These are phyloP conservation scores for Gamsiella multidivaricata DNA, from an alignment of 192 early-diverging fungal species.

Conservation along the genomic window DNA sequence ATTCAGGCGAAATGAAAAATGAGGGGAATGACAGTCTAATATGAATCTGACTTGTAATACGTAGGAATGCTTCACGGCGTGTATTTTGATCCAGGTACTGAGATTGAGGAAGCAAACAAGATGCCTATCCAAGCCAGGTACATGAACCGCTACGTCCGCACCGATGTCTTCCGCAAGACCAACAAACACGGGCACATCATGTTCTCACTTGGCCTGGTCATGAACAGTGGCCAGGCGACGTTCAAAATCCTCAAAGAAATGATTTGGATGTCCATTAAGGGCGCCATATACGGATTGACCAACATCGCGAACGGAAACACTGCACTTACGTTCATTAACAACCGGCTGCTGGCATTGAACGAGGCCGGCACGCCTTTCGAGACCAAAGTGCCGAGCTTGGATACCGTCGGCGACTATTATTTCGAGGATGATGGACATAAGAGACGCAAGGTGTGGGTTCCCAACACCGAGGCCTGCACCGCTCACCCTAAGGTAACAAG, in stretches of 20 bases:
- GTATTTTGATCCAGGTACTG: constrained; percentile 20
- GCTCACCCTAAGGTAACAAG: constrained; percentile 46
- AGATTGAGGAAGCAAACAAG: not conserved
- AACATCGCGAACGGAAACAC: constrained; percentile 29
- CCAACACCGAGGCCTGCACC: constrained; percentile 14
- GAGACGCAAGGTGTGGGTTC: not conserved
- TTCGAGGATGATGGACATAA: constrained; percentile 22
- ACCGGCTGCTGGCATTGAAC: constrained; percentile 28
- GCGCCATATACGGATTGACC: constrained; percentile 7
- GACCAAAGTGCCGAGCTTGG: constrained; percentile 23
- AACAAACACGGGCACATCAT: constrained; percentile 15
- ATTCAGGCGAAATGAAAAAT: not conserved
- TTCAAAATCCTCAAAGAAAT: not conserved
- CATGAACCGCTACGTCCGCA: constrained; percentile 47
- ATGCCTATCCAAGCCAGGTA: constrained; percentile 22
- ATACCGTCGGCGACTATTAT: constrained; percentile 33
- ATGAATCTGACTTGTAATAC: not conserved
- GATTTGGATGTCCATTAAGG: constrained; percentile 15
- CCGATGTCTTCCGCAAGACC: constrained; percentile 22
- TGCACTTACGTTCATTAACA: constrained; percentile 17
- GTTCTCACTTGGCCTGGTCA: constrained; percentile 9
- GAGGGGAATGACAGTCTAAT: too few relatives aligned
- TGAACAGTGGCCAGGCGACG: not conserved
- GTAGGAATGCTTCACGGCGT: constrained; percentile 44
- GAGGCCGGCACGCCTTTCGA: constrained; percentile 37